Evolutionary conservation across 2,329 filamentous ascomycete genomes (phyloP), one percentile per base, ranked within the genome.

Genomic region (Ramichloridium luteum): DNA sequence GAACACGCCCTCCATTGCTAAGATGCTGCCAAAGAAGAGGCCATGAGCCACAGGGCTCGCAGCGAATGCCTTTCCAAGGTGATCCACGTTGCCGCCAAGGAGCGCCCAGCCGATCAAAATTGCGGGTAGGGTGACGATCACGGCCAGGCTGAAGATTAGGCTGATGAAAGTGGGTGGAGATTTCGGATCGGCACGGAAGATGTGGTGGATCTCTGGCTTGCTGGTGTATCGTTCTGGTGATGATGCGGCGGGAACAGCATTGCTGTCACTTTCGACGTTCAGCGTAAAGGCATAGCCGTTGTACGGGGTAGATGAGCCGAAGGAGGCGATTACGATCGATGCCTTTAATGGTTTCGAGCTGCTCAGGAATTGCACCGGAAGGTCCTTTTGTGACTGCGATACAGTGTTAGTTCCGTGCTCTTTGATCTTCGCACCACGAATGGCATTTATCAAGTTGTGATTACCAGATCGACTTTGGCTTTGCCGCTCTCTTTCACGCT

Each of bases 1-100:
- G 62, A 98, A 94, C 35, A 93, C 76, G 11, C 72, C 80, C 58
- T 98, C 90, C 66, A 98, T 81, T 13, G 77, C 75, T 23, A 93
- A 39, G 34, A 98, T 74, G 4, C 85, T 93, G 31, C 80, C 81
- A 46, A 92, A 80, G 65, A 96, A 98, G 18, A 85, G 57, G 16
- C 65, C 65, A 55, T 98, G 88, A 4, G 88, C 78, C 26, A 93
- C 47, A 2, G 90, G 88, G 1, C 84, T 81, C 13, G 71, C 66
- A 36, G 72, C 64, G 30, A 94, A 60, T 6, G 90, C 88, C 54
- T 80, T 79, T 31, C 72, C 58, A 1, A 90, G 59, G 54, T 96
- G 84, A 49, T 70, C 70, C 38, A 86, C 51, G 58, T 98, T 98
- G 48, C 75, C 88, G 39, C 88, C 88, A 30, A 93, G 68, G 31